phyloP scores from a whole-genome alignment of 192 early-diverging fungal species.

The Dissophora ornata region DNA sequence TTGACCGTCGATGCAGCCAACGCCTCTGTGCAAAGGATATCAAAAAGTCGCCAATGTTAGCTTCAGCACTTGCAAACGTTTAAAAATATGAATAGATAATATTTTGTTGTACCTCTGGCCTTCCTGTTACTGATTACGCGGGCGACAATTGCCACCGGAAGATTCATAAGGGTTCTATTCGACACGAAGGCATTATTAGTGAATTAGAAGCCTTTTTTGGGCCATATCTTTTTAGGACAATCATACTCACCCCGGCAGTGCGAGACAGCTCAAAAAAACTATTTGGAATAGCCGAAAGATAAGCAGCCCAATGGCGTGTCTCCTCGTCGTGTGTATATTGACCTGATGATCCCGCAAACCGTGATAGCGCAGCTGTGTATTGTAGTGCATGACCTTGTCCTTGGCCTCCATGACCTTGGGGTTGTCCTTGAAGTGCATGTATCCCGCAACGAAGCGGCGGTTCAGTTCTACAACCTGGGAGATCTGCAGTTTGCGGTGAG shows the following conservation, averaged over 20 bases:
- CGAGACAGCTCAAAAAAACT: slow-evolving; percentile 75
- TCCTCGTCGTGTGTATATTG: slow-evolving; percentile 77
- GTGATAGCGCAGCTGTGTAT: slow-evolving; percentile 89
- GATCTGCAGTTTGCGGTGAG: slow-evolving; percentile 84
- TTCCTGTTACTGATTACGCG: slow-evolving; percentile 66
- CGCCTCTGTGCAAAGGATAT: slow-evolving; percentile 70
- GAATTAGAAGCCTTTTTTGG: too few relatives aligned
- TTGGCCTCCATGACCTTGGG: slow-evolving; percentile 82
- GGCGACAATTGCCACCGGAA: slow-evolving; percentile 66
- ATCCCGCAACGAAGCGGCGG: slow-evolving; percentile 88
- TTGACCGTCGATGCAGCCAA: slow-evolving; percentile 91
- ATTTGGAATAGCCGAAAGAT: slow-evolving; percentile 77
- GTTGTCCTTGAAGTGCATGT: slow-evolving; percentile 83
- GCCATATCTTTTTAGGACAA: too few relatives aligned
- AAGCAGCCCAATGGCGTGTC: slow-evolving; percentile 75
- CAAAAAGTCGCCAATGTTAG: too few relatives aligned
- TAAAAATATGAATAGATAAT: too few relatives aligned
- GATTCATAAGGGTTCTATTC: slow-evolving; percentile 64
- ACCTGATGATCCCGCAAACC: slow-evolving; percentile 98
- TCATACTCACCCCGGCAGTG: slow-evolving; percentile 81
- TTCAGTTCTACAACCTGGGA: slow-evolving; percentile 91
- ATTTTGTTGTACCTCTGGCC: slow-evolving; percentile 25
- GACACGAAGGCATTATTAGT: not conserved
- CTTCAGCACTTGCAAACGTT: too few relatives aligned
- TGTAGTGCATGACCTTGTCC: slow-evolving; percentile 85